These are phyloP conservation scores for Trichoderma sp. DNA, from an alignment of 2,329 filamentous ascomycete genomes.

Conservation along the genomic window DNA sequence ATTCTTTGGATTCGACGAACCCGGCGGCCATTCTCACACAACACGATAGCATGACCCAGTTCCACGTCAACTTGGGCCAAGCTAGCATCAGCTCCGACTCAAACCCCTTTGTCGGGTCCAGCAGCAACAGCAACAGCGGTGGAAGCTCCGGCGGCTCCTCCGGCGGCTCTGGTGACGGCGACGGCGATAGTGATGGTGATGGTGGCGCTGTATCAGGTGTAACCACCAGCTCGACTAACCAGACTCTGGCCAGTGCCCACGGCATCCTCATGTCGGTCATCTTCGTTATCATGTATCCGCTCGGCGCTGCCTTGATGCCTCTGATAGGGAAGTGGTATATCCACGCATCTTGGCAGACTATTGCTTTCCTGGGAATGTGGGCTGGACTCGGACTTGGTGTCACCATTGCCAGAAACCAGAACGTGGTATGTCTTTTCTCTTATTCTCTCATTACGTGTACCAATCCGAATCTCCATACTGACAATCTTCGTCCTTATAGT, in stretches of 20 bases:
- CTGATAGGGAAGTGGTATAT: slow-evolving; percentile 55
- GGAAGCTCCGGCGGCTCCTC: slow-evolving; percentile 1
- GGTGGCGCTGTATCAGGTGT: slow-evolving; percentile 14
- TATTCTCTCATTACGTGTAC: neutral
- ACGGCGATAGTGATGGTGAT: neutral
- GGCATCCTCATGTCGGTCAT: slow-evolving; percentile 61
- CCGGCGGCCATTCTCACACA: slow-evolving; percentile 39
- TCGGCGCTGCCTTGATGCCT: slow-evolving; percentile 61
- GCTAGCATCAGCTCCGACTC: slow-evolving; percentile 47
- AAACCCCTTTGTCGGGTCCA: slow-evolving; percentile 49
- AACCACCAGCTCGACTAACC: slow-evolving; percentile 25
- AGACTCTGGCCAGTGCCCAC: slow-evolving; percentile 44
- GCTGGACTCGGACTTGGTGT: slow-evolving; percentile 59
- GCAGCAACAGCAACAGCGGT: slow-evolving; percentile 20
- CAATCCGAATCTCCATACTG: neutral
- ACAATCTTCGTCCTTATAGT: slow-evolving; percentile 37
- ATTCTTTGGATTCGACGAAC: slow-evolving; percentile 44
- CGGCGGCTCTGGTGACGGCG: slow-evolving; percentile 4
- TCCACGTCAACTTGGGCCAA: slow-evolving; percentile 48
- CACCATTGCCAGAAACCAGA: slow-evolving; percentile 41
- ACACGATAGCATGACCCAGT: slow-evolving; percentile 47
- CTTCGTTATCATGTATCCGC: slow-evolving; percentile 58
- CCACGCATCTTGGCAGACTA: slow-evolving; percentile 56
- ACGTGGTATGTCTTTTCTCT: slow-evolving; percentile 40
- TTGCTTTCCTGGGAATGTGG: slow-evolving; percentile 58